These are phyloP conservation scores for Thraustochytrium sp. DNA, from an alignment of 352 stramenopile genomes.

Conservation along the genomic window DNA sequence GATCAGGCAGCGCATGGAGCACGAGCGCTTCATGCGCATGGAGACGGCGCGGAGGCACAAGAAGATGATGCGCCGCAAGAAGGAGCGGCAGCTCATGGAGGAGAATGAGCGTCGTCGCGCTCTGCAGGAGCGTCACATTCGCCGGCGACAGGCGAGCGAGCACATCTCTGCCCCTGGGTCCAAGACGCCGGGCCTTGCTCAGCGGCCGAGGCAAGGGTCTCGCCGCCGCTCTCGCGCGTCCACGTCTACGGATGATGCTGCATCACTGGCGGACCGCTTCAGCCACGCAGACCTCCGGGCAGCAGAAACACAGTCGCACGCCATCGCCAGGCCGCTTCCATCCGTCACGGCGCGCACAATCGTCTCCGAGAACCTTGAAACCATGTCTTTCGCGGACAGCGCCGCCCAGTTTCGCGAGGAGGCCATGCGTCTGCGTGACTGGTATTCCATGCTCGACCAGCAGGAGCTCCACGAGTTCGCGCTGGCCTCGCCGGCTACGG, in stretches of 20 bases:
- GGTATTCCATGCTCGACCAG: constrained; percentile 11
- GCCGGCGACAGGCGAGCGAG: not conserved
- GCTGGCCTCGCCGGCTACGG: not conserved
- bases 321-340: not conserved
- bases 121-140: not conserved
- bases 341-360: not conserved
- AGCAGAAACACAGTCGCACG: constrained; percentile 2
- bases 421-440: not conserved
- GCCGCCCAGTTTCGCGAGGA: not conserved
- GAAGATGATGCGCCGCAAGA: not conserved
- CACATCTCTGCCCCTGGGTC: not conserved
- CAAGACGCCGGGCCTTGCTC: too few species aligned
- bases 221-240: too few species aligned
- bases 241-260: too few species aligned
- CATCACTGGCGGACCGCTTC: not conserved
- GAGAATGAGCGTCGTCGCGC: not conserved
- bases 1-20: not conserved
- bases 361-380: not conserved
- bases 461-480: constrained; percentile 9
- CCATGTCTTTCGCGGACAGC: constrained; percentile 10
- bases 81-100: not conserved
- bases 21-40: not conserved
- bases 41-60: constrained; percentile 4
- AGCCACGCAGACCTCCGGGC: not conserved
- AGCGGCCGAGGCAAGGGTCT: too few species aligned